Base-by-base conservation (phyloP, 2,329 filamentous ascomycete genomes). In the Claviceps pazoutovae region DNA sequence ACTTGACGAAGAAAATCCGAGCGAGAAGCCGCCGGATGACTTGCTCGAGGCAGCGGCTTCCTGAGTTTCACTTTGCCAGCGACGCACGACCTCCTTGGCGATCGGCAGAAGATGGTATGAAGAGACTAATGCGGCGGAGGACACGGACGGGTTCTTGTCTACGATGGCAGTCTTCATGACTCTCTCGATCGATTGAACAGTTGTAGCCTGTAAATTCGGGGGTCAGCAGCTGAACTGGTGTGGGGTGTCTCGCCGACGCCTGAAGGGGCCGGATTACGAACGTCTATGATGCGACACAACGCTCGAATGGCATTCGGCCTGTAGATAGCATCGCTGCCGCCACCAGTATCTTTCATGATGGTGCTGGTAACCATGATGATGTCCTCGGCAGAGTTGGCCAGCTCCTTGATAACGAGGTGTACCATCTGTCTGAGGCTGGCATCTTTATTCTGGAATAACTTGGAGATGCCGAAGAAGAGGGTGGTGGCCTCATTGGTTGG, bases 361-460 rank as follows among this genome's bases (percentile, higher is more conserved):
- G 91, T 96, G 71, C 88, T 95, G 17, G 93, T 98, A 56, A 96
- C 93, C 93, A 98, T 97, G 68, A 98, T 98, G 58, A 96, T 94
- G 76, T 98, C 93, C 74, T 97, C 89, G 54, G 93, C 93, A 23
- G 89, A 95, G 68, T 83, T 82, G 59, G 91, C 88, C 63, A 98
- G 78, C 78, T 98, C 93, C 80, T 97, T 98, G 74, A 97, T 88
- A 66, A 96, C 84, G 59, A 97, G 78, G 73, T 97, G 95, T 49
- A 98, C 91, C 90, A 97, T 96, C 76, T 98, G 93, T 64, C 93
- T 88, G 66, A 98, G 78, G 62, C 88, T 91, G 63, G 90, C 86
- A 84, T 98, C 93, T 72, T 96, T 97, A 73, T 97, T 97, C 76
- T 97, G 91, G 79, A 98, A 98, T 55, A 97, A 80, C 78, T 97